Evolutionary conservation across 176 grass and related monocot species (phyloP).

Genomic region (Cymbopogon citratus): DNA sequence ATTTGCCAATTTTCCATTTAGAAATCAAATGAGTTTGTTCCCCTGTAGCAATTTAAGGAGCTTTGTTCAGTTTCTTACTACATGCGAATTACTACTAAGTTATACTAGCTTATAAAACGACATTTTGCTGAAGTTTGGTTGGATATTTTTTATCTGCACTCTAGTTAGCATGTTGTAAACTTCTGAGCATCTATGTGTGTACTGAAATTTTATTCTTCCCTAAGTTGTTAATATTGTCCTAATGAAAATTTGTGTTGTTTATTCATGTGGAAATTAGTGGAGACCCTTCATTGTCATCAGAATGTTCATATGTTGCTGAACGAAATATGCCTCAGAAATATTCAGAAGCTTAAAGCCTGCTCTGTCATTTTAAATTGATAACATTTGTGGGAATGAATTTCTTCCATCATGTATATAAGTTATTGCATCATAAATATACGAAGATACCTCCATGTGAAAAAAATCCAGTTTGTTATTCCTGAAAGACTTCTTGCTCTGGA

Average conservation of each 20-base stretch:
- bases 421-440: no score
- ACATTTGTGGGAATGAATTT: no score
- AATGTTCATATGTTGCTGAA: not conserved
- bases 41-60: not conserved
- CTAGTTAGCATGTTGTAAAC: not conserved
- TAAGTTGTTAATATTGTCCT: not conserved
- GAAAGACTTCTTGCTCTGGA: not conserved
- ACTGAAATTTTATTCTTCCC: not conserved
- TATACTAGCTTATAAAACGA: not conserved
- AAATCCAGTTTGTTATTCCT: not conserved
- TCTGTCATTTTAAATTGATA: no score
- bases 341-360: not conserved
- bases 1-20: not conserved
- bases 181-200: not conserved
- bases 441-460: not conserved
- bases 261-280: not conserved
- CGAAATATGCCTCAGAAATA: not conserved
- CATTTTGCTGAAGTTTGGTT: not conserved
- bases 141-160: not conserved
- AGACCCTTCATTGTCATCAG: no score
- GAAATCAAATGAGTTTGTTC: slow-evolving; percentile 16
- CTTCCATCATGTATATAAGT: no score
- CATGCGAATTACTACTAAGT: not conserved
- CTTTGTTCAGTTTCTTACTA: not conserved
- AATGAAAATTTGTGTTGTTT: not conserved